These are phyloP conservation scores for Annona squamosa DNA, from an alignment of 164 flowering plant genomes.

Conservation along the genomic window DNA sequence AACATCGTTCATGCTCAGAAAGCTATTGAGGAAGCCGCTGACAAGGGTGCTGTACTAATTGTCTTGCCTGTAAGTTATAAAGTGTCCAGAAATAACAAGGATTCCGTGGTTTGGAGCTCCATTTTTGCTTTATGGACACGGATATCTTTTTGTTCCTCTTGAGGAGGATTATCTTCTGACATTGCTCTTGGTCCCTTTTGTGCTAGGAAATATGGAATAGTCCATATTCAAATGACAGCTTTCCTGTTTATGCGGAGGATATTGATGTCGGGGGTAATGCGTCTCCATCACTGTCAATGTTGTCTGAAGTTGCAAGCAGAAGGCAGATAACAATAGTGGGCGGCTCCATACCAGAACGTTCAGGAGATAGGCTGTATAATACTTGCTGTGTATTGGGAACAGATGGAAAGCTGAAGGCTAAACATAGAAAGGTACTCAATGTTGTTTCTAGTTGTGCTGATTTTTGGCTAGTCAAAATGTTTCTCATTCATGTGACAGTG, in stretches of 20 bases:
- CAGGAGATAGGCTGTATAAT: constrained; percentile 68
- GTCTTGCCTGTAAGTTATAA: constrained; percentile 65
- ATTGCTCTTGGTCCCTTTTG: background rate
- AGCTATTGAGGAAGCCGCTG: constrained; percentile 78
- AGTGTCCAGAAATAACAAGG: background rate
- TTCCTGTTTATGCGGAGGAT: constrained; percentile 90
- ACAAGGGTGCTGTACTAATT: constrained; percentile 85
- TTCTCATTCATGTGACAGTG: background rate
- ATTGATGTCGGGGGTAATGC: constrained; percentile 82
- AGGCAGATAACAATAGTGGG: constrained; percentile 79
- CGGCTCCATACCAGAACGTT: constrained; percentile 89
- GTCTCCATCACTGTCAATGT: constrained; percentile 86
- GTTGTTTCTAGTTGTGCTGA: background rate
- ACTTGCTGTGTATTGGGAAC: constrained; percentile 85
- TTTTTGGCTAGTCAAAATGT: background rate
- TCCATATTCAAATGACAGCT: constrained; percentile 94
- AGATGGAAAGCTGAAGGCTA: constrained; percentile 81
- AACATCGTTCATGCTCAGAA: constrained; percentile 78
- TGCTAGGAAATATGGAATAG: constrained; percentile 95
- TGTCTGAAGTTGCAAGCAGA: constrained; percentile 67
- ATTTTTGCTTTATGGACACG: background rate
- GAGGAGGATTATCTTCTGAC: background rate
- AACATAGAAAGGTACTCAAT: constrained; percentile 75
- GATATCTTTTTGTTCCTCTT: background rate
- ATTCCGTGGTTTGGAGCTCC: background rate